Base-by-base conservation (phyloP, 2,329 filamentous ascomycete genomes). In the Lasiodiplodia hormozganensis region DNA sequence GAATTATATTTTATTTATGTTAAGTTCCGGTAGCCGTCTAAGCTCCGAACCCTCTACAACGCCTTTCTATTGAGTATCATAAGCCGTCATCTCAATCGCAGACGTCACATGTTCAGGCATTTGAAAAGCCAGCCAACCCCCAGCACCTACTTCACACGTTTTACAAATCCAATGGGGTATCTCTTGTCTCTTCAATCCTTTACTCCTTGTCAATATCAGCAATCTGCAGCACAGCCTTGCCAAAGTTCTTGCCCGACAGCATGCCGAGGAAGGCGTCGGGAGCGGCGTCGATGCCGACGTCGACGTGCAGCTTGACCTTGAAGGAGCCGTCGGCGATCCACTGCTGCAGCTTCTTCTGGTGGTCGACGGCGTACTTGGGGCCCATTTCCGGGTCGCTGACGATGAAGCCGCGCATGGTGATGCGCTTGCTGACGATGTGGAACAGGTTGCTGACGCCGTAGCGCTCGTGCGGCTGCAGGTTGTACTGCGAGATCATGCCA, bases 151-250 rank as follows among this genome's bases (percentile, higher is more conserved):
- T 18, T 47, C 43, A 47, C 43, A n/a, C 43, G 8, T 47, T 16
- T 47, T n/a, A 47, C 43, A 47, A 47, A 47, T 21, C 18, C 43
- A 18, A 21, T 11, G 18, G 43, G 43, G 43, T 47, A 47, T 47
- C 43, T 21, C n/a, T 21, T 21, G 18, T 47, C 18, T 47, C n/a
- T 14, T n/a, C 12, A 18, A 57, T 23, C 10, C 3, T 18, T 68
- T 73, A 70, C 54, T 78, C 76, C 72, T 75, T 75, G 64, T 73
- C 72, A 66, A 79, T 58, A 68, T 79, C 76, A 40, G 78, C 77
- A 73, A 90, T 87, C 84, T 92, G 91, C 74, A 96, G 75, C 25
- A 96, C 87, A 18, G 92, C 91, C 87, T 97, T 97, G 73, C 93
- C 93, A 80, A 94, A 92, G 83, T 96, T 96, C 80, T 91, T 86